phyloP scores from a whole-genome alignment of 2,329 filamentous ascomycete species.

The Hawksworthiomyces lignivorus region DNA sequence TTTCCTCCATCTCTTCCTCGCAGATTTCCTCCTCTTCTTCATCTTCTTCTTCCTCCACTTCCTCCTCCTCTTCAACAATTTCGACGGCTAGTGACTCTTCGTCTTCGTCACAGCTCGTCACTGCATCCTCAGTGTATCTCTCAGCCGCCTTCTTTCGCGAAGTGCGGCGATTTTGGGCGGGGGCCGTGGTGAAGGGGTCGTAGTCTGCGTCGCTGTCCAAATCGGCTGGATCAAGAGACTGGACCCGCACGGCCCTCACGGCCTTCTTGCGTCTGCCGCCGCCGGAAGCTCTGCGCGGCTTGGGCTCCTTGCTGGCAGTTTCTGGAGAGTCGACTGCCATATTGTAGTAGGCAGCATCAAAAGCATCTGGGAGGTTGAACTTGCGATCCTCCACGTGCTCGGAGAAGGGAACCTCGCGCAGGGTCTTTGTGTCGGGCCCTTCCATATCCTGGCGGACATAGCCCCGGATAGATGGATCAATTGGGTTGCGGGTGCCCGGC shows the following conservation, averaged over 20 bases:
- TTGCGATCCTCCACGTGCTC: conserved; percentile 26
- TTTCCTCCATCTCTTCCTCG: neutral
- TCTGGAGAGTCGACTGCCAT: neutral
- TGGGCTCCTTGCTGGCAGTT: neutral
- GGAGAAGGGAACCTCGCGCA: conserved; percentile 23
- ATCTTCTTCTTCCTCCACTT: neutral
- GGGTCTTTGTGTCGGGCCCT: conserved; percentile 17
- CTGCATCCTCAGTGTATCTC: no score
- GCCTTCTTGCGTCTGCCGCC: neutral
- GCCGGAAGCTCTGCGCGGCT: neutral
- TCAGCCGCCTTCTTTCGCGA: no score
- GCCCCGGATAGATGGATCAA: conserved; percentile 25
- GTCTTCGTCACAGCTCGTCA: no score
- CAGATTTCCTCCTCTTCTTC: neutral
- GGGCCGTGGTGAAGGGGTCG: conserved; percentile 1
- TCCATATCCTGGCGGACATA: conserved; percentile 22
- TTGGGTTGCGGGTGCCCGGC: conserved; percentile 12
- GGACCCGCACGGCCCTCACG: no score
- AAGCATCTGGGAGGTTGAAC: conserved; percentile 23
- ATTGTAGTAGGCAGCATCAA: neutral
- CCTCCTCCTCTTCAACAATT: no score
- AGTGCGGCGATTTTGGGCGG: no score
- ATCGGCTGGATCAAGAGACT: conserved; percentile 9
- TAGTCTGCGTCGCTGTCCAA: conserved; percentile 14
- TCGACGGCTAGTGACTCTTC: no score